phyloP scores from a whole-genome alignment of 768 basidiomycete genomes.

The Boletellus emodensis region DNA sequence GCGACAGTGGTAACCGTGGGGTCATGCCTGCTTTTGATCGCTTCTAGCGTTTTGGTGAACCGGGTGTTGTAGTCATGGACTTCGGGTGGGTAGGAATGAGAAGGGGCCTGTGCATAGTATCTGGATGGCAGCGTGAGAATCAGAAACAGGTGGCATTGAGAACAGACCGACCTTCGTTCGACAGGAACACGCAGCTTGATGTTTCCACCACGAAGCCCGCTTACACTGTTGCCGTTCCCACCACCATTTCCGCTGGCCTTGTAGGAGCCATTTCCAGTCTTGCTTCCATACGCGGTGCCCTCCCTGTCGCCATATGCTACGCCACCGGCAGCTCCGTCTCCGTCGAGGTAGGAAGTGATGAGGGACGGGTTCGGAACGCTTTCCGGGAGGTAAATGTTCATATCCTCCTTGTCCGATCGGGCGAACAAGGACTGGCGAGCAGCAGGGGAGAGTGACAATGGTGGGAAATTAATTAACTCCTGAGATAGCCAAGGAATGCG shows the following conservation, averaged over 20 bases:
- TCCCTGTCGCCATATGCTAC: slow-evolving; percentile 6
- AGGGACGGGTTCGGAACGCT: slow-evolving; percentile 79
- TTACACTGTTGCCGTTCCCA: slow-evolving; percentile 26
- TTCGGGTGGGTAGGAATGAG: slow-evolving; percentile 83
- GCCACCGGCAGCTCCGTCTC: slow-evolving; percentile 27
- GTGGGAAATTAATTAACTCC: slow-evolving; percentile 88
- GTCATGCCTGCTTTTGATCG: slow-evolving; percentile 93
- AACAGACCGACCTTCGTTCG: slow-evolving; percentile 61
- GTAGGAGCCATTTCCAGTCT: slow-evolving; percentile 7
- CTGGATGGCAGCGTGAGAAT: slow-evolving; percentile 35
- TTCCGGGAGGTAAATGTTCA: slow-evolving; percentile 54
- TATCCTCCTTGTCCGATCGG: slow-evolving; percentile 32
- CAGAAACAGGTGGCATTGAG: slow-evolving; percentile 2
- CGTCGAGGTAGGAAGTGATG: slow-evolving; percentile 28
- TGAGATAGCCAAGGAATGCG: slow-evolving; percentile 25
- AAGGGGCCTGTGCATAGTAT: slow-evolving; percentile 81
- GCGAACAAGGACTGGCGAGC: slow-evolving; percentile 65
- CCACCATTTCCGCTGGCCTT: slow-evolving; percentile 22
- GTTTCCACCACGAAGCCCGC: slow-evolving; percentile 46
- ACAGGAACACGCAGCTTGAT: slow-evolving; percentile 76
- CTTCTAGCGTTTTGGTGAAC: slow-evolving; percentile 82
- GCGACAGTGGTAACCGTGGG: slow-evolving; percentile 97
- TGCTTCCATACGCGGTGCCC: slow-evolving; percentile 7
- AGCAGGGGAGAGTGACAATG: slow-evolving; percentile 60
- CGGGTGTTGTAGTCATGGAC: slow-evolving; percentile 88